phyloP scores from a whole-genome alignment of 768 basidiomycete species.

The Phaffia tasmanica region DNA sequence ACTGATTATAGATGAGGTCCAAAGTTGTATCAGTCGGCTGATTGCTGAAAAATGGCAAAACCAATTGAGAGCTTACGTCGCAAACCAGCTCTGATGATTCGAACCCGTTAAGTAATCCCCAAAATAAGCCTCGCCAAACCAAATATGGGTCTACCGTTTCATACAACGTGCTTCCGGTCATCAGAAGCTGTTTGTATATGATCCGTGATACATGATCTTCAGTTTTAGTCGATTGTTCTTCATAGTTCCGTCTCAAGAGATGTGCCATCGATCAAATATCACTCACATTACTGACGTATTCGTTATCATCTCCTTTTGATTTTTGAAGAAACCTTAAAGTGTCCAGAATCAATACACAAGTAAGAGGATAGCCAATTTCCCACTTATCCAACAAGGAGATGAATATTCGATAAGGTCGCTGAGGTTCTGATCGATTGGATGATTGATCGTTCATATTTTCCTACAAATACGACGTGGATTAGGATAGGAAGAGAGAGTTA shows the following conservation, averaged over 20 bases:
- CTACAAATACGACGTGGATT: background rate
- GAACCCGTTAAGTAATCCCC: slow-evolving; percentile 29
- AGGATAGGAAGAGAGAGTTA: background rate
- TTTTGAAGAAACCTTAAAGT: slow-evolving; percentile 61
- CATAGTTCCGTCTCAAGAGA: background rate
- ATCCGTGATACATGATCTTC: background rate
- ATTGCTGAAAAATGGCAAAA: background rate
- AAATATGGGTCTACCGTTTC: slow-evolving; percentile 68
- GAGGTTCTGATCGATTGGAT: slow-evolving; percentile 40
- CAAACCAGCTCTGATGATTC: background rate
- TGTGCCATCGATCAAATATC: background rate
- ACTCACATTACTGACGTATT: slow-evolving; percentile 43
- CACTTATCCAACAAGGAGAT: slow-evolving; percentile 91
- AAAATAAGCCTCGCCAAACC: slow-evolving; percentile 68
- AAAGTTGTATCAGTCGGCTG: background rate
- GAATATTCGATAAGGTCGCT: slow-evolving; percentile 85
- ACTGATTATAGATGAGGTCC: slow-evolving; percentile 40
- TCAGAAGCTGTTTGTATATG: slow-evolving; percentile 46
- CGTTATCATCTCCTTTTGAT: slow-evolving; percentile 40
- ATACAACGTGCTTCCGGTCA: slow-evolving; percentile 78
- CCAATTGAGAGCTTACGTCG: slow-evolving; percentile 14
- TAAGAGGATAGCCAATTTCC: slow-evolving; percentile 78
- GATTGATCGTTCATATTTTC: too few species aligned
- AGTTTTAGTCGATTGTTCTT: background rate
- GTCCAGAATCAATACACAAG: slow-evolving; percentile 66